Conservation (phyloP, 768 basidiomycete species). For the Trametopsis cervina region DNA sequence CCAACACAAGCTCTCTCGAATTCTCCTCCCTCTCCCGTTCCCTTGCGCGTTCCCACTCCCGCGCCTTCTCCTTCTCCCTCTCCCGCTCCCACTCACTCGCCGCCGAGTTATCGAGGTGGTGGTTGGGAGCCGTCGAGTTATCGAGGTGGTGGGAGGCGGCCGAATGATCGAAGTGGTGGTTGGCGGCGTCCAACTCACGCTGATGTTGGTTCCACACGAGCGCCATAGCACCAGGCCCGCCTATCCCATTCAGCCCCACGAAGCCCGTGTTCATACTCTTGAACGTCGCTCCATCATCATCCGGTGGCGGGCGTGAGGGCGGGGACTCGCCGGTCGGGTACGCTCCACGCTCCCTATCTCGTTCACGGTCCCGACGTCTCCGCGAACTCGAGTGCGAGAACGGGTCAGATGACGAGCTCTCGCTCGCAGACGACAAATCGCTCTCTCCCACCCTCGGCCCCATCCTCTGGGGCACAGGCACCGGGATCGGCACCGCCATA, state of each 20-base stretch:
- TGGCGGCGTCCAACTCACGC: not conserved
- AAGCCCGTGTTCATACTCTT: not conserved
- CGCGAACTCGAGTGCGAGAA: not conserved
- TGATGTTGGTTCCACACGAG: not conserved
- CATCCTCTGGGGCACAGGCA: constrained; percentile 10
- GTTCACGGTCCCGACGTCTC: not conserved
- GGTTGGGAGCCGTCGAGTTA: not conserved
- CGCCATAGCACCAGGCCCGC: not conserved
- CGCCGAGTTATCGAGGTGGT: not conserved
- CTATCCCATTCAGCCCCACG: constrained; percentile 1
- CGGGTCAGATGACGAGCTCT: not conserved
- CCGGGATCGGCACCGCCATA: constrained; percentile 10
- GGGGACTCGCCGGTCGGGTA: not conserved
- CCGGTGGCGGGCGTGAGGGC: not conserved
- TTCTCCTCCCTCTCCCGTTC: constrained; percentile 5
- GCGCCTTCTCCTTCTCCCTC: not conserved
- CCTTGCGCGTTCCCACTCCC: not conserved
- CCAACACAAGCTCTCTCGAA: constrained; percentile 27
- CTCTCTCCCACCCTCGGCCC: not conserved
- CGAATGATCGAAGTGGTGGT: not conserved
- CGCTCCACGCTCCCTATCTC: not conserved
- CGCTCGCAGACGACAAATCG: not conserved
- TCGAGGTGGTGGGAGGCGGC: not conserved
- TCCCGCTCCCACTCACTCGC: constrained; percentile 6
- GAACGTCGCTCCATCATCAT: not conserved